These are phyloP conservation scores for Neofusicoccum cordaticola DNA, from an alignment of 2,329 filamentous ascomycete genomes.

Conservation along the genomic window DNA sequence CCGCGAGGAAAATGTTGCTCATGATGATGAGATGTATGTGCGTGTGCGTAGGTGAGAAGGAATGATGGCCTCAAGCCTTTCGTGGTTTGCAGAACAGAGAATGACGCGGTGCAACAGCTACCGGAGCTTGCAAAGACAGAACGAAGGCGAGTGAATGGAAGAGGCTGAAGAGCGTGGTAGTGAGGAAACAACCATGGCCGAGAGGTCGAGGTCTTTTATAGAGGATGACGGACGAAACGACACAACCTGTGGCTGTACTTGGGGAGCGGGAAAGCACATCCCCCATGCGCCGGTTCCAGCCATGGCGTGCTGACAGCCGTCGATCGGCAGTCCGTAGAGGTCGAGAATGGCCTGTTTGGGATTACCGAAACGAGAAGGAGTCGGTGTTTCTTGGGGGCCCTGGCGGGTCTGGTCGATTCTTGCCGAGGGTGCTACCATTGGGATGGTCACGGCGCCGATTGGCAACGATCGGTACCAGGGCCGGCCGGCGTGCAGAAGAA, in stretches of 20 bases:
- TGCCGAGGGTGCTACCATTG: slow-evolving; percentile 2
- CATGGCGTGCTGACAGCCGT: background rate
- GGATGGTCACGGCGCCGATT: background rate
- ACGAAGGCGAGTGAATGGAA: background rate
- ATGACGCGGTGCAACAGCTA: slow-evolving; percentile 5
- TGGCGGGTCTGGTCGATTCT: background rate
- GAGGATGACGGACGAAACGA: slow-evolving; percentile 1
- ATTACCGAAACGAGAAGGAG: slow-evolving; percentile 6
- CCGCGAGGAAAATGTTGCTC: background rate
- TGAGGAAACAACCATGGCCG: background rate
- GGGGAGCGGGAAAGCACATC: background rate
- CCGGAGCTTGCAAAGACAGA: slow-evolving; percentile 10
- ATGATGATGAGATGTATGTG: background rate
- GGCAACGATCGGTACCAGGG: background rate
- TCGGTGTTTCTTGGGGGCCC: background rate
- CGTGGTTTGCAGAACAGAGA: background rate
- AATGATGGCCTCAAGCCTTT: background rate
- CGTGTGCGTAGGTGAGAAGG: background rate
- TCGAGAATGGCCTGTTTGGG: background rate
- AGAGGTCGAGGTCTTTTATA: slow-evolving; percentile 5
- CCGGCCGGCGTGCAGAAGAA: background rate
- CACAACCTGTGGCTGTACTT: background rate
- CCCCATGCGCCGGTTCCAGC: background rate
- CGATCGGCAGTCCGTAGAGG: background rate
- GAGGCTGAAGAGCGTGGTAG: slow-evolving; percentile 1